A percentile compares a stretch with the other conserved stretches of the same genome.
These are phyloP conservation scores for Shiraia bambusicola DNA, from an alignment of 2,329 filamentous ascomycete genomes.

Conservation along the genomic window DNA sequence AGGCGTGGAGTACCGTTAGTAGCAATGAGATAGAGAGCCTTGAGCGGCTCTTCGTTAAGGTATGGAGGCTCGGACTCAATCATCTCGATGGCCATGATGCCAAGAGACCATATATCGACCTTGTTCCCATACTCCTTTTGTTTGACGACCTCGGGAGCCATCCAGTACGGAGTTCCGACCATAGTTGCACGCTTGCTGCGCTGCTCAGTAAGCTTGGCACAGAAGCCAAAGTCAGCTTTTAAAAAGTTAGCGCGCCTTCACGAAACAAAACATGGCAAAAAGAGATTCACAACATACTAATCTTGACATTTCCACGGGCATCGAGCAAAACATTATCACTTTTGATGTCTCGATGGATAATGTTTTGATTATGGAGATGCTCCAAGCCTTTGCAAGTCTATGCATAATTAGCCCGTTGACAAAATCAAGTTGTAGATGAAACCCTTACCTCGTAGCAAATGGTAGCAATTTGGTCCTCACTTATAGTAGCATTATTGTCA, in stretches of 20 bases:
- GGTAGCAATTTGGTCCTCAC: slow-evolving; percentile 95
- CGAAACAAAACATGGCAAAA: no score
- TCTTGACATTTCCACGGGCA: slow-evolving; percentile 93
- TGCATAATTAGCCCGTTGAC: slow-evolving; percentile 25
- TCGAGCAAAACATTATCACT: slow-evolving; percentile 97
- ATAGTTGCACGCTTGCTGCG: slow-evolving; percentile 98
- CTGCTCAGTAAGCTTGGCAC: slow-evolving; percentile 94
- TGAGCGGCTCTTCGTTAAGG: slow-evolving; percentile 94
- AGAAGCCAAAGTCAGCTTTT: slow-evolving; percentile 97
- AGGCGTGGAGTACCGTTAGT: slow-evolving; percentile 95
- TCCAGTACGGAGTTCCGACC: slow-evolving; percentile 99
- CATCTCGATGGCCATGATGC: slow-evolving; percentile 99
- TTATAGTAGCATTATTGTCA: slow-evolving; percentile 92
- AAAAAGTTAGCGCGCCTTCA: slow-evolving; percentile 5
- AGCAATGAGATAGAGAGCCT: slow-evolving; percentile 94
- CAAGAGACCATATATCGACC: slow-evolving; percentile 97
- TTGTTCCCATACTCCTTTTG: slow-evolving; percentile 98
- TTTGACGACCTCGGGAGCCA: slow-evolving; percentile 98
- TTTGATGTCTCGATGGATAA: slow-evolving; percentile 99
- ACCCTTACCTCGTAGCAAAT: slow-evolving; percentile 88
- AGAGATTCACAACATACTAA: slow-evolving; percentile 86
- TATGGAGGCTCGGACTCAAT: slow-evolving; percentile 98
- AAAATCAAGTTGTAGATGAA: slow-evolving; percentile 4
- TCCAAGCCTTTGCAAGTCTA: slow-evolving; percentile 94
- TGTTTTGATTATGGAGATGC: slow-evolving; percentile 92